Conservation (phyloP, 2,329 filamentous ascomycete species). For the Penicillium occitanis region DNA sequence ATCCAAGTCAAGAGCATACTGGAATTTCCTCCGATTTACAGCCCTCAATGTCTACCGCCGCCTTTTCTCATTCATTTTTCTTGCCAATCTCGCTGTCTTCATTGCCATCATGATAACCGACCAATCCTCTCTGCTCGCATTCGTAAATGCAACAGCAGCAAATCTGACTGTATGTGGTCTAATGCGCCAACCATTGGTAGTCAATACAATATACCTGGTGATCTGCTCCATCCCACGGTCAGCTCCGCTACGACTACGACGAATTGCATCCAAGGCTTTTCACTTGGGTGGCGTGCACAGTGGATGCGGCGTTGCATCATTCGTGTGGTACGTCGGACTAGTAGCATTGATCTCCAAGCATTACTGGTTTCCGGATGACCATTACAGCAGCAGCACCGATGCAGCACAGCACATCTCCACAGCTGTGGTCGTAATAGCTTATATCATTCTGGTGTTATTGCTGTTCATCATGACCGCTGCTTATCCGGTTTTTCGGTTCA, state of each 20-base stretch:
- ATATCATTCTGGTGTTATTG: conserved; percentile 59
- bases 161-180: conserved; percentile 51
- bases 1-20: conserved; percentile 21
- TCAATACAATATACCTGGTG: conserved; percentile 52
- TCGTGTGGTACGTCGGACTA: conserved; percentile 49
- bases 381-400: neutral
- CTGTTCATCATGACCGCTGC: conserved; percentile 62
- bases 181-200: conserved; percentile 54
- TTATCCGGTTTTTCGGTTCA: conserved; percentile 62
- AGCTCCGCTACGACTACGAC: conserved; percentile 48
- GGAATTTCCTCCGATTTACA: conserved; percentile 34
- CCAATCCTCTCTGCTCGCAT: conserved; percentile 34
- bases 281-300: conserved; percentile 57
- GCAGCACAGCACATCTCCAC: conserved; percentile 27
- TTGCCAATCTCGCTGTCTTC: conserved; percentile 40
- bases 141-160: conserved; percentile 46
- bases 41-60: conserved; percentile 45
- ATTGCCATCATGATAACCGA: conserved; percentile 38
- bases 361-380: conserved; percentile 29
- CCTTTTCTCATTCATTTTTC: conserved; percentile 44
- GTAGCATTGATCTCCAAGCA: conserved; percentile 37
- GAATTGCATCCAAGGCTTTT: conserved; percentile 52
- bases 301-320: conserved; percentile 51
- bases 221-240: conserved; percentile 48
- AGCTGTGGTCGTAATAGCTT: conserved; percentile 56